Evolutionary conservation across 2,329 filamentous ascomycete species (phyloP), one percentile per base, ranked within the genome.

Genomic region (Fusarium falciforme): DNA sequence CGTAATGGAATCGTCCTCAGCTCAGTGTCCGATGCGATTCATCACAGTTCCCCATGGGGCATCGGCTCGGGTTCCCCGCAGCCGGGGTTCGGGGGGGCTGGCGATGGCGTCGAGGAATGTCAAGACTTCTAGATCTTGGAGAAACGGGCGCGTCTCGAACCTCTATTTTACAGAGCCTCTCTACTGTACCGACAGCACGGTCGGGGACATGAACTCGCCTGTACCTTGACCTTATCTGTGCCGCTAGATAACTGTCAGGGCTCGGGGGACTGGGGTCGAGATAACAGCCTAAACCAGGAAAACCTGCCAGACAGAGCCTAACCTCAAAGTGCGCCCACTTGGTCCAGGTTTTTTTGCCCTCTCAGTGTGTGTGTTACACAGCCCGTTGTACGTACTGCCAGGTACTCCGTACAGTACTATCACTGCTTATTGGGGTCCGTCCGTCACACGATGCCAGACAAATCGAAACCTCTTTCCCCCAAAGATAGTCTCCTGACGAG

Each of bases 11-110:
- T 66, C n/a, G n/a, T 8, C 47, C 33, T 63, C 31, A 33, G 12
- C 25, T 61, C 31, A 17, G 35, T 36, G 5, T 49, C 52, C 42
- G 60, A 62, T 62, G 54, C 61, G 36, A 42, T 64, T 33, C 49
- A 67, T 64, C 38, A 57, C 7, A n/a, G 40, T 67, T 65, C 72
- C 72, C 72, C 72, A 73, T 75, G 72, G 72, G 72, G 72, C 59
- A 27, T 6, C 58, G 58, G 36, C 63, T 29, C 36, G 20, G 33
- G 33, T 74, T 64, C 72, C 72, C 72, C 72, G 72, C 70, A 73
- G 59, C 55, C 27, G 33, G 35, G 10, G 60, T 25, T 44, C 25
- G 20, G 25, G 38, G 57, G 25, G 27, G 33, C 55, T 36, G 54
- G 31, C 17, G 22, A 20, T 33, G 49, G 25, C 60, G 16, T 64